Conservation (phyloP, 331 rosid species). For the Pyracantha coccinea region DNA sequence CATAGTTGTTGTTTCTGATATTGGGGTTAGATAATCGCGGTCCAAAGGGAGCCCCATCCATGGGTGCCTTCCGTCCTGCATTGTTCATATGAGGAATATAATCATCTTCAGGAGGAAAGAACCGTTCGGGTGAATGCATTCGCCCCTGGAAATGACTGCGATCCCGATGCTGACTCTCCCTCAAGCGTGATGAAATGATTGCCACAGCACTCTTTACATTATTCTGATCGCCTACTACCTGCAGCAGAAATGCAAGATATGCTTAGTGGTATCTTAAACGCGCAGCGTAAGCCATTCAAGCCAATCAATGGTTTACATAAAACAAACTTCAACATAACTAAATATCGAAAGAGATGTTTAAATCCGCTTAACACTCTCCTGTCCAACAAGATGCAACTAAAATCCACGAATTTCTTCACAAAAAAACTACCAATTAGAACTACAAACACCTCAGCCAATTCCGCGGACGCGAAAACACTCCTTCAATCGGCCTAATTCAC, state of each 20-base stretch:
- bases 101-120: slow-evolving; percentile 77
- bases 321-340: neutral
- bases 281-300: neutral
- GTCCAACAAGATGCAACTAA: neutral
- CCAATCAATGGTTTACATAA: neutral
- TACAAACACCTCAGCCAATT: neutral
- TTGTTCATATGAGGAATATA: slow-evolving; percentile 49
- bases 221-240: slow-evolving; percentile 85
- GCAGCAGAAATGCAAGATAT: slow-evolving; percentile 16
- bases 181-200: slow-evolving; percentile 68
- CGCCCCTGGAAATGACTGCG: slow-evolving; percentile 82
- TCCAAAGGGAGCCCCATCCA: slow-evolving; percentile 59
- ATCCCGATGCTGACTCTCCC: slow-evolving; percentile 99
- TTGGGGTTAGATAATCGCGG: slow-evolving; percentile 41
- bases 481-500: neutral
- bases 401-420: neutral
- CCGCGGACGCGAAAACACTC: neutral
- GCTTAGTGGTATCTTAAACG: neutral
- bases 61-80: slow-evolving; percentile 52
- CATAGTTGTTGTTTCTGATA: slow-evolving; percentile 52
- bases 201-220: slow-evolving; percentile 68
- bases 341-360: neutral
- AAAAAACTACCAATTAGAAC: neutral
- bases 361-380: neutral
- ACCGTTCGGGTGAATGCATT: slow-evolving; percentile 70